These are phyloP conservation scores for Cryphonectria radicalis DNA, from an alignment of 2,329 filamentous ascomycete genomes.

Conservation along the genomic window DNA sequence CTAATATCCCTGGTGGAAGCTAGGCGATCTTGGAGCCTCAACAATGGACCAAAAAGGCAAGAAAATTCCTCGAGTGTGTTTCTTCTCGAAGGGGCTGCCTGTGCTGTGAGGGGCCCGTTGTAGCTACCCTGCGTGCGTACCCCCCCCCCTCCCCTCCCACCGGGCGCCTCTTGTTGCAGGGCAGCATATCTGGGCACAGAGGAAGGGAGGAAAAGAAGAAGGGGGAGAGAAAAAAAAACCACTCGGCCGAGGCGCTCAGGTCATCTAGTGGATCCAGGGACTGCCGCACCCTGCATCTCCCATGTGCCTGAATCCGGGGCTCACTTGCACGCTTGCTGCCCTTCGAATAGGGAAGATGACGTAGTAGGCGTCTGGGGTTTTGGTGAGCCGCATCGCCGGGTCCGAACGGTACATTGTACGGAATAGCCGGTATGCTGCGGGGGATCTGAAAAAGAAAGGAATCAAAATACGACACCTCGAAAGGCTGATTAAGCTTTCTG, in stretches of 20 bases:
- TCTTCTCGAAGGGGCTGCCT: background rate
- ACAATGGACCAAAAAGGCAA: background rate
- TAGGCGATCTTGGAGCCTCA: background rate
- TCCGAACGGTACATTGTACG: background rate
- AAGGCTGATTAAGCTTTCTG: background rate
- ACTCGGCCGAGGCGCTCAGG: conserved; percentile 7
- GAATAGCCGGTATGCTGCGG: background rate
- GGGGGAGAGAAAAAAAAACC: too few species aligned
- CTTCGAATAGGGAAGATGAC: conserved; percentile 6
- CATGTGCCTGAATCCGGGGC: conserved; percentile 21
- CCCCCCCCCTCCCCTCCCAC: too few species aligned
- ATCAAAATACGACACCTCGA: background rate
- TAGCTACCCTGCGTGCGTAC: background rate
- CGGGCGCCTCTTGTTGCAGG: background rate
- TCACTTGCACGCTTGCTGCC: background rate
- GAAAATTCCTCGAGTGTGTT: background rate
- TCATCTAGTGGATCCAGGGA: conserved; percentile 9
- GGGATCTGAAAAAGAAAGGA: background rate
- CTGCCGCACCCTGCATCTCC: conserved; percentile 11
- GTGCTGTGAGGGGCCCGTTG: background rate
- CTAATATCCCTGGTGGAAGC: background rate
- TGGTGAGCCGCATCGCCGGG: conserved; percentile 3
- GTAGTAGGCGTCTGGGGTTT: conserved; percentile 13
- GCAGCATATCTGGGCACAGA: background rate
- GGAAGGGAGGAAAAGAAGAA: background rate